phyloP scores from a whole-genome alignment of 1,284 basidiomycete species.

The Cryptococcus floricola region DNA sequence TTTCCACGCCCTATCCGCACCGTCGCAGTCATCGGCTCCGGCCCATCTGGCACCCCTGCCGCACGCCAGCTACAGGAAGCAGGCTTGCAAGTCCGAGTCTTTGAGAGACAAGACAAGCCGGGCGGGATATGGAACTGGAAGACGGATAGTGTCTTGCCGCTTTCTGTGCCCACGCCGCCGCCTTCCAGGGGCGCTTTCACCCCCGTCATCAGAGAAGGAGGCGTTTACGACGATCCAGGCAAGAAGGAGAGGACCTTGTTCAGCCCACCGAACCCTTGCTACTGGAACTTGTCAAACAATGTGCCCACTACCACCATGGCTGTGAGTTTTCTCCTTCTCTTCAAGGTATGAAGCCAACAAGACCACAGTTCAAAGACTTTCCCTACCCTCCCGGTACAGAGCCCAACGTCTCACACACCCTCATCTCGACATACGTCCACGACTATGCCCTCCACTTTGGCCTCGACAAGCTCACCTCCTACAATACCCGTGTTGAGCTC shows the following conservation, averaged over 20 bases:
- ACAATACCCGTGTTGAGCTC: slow-evolving; percentile 55
- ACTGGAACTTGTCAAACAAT: slow-evolving; percentile 51
- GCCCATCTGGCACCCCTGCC: slow-evolving; percentile 5
- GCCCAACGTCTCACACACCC: slow-evolving; percentile 22
- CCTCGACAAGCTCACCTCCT: slow-evolving; percentile 50
- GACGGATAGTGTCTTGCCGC: slow-evolving; percentile 47
- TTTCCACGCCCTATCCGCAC: neutral
- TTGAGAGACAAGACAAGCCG: slow-evolving; percentile 3
- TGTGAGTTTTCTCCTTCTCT: slow-evolving; percentile 11
- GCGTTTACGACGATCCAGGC: slow-evolving; percentile 39
- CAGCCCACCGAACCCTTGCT: slow-evolving; percentile 52
- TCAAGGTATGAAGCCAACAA: neutral
- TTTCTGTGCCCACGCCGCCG: slow-evolving; percentile 51
- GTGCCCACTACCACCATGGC: slow-evolving; percentile 47
- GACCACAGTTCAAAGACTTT: slow-evolving; percentile 32
- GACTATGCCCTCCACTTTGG: slow-evolving; percentile 47
- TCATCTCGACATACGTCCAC: slow-evolving; percentile 30
- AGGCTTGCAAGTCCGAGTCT: slow-evolving; percentile 1
- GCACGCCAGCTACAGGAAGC: slow-evolving; percentile 8
- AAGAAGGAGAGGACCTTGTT: slow-evolving; percentile 36
- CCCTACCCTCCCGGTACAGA: slow-evolving; percentile 23
- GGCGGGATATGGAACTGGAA: slow-evolving; percentile 21
- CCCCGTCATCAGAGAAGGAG: slow-evolving; percentile 34
- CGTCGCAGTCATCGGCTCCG: slow-evolving; percentile 8
- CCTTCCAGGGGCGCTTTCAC: slow-evolving; percentile 50